A percentile compares a stretch with the other conserved stretches of the same genome.
These are phyloP conservation scores for Sugiyamaella qingdaonensis DNA, from an alignment of 805 yeast genomes.

Conservation along the genomic window DNA sequence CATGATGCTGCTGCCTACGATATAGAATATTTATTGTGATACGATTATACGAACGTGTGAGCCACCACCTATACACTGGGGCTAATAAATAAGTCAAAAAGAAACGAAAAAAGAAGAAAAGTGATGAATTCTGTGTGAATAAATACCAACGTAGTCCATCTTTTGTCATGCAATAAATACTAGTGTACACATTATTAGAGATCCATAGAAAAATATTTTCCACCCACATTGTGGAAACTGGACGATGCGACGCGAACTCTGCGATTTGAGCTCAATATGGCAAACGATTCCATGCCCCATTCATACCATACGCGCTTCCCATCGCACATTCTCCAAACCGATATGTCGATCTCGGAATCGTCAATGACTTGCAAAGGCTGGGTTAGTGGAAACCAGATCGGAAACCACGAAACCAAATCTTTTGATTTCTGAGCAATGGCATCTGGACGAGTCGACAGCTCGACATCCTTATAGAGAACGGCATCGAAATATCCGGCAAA, in stretches of 20 bases:
- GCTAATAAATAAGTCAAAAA: background rate
- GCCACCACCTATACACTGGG: too few species aligned
- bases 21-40: background rate
- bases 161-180: background rate
- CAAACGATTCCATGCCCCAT: constrained; percentile 56
- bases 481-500: constrained; percentile 73
- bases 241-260: constrained; percentile 26
- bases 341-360: constrained; percentile 51
- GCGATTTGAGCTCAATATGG: constrained; percentile 25
- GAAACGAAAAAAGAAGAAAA: background rate
- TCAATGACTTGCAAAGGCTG: constrained; percentile 51
- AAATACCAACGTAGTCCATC: too few species aligned
- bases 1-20: too few species aligned
- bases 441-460: constrained; percentile 49
- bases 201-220: constrained; percentile 24
- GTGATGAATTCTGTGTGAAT: too few species aligned
- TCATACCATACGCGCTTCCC: constrained; percentile 56
- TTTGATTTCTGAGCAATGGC: constrained; percentile 34
- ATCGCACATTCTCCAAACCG: constrained; percentile 46
- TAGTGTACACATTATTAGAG: constrained; percentile 2
- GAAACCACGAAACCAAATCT: constrained; percentile 62
- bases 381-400: constrained; percentile 57
- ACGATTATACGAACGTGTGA: too few species aligned
- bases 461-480: constrained; percentile 55
- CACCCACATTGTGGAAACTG: constrained; percentile 29